Evolutionary conservation across 192 early-diverging fungal species (phyloP).

Genomic region (Backusella circina): DNA sequence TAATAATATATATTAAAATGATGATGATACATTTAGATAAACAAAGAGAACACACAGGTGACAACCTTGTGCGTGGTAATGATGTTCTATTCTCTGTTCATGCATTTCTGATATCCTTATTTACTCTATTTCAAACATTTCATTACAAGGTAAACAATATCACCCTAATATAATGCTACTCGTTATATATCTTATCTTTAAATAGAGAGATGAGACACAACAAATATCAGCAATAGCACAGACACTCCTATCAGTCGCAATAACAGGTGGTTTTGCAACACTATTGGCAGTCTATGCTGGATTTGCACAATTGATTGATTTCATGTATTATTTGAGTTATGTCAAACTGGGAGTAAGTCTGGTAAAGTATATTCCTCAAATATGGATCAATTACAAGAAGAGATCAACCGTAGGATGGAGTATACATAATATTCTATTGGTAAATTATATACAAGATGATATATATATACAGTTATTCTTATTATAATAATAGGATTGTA

Average conservation of each 20-base stretch:
- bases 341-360: conserved; percentile 79
- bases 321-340: conserved; percentile 71
- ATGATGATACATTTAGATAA: conserved; percentile 34
- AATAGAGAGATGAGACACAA: conserved; percentile 41
- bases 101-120: conserved; percentile 60
- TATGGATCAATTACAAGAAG: conserved; percentile 67
- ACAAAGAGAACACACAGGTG: conserved; percentile 59
- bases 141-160: conserved; percentile 59
- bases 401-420: conserved; percentile 89
- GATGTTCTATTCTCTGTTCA: conserved; percentile 90
- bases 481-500: conserved; percentile 56
- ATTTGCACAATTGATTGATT: conserved; percentile 45
- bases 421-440: conserved; percentile 80
- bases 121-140: conserved; percentile 63
- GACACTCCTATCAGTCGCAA: conserved; percentile 35
- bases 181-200: no score
- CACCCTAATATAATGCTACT: no score
- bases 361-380: conserved; percentile 79
- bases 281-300: conserved; percentile 20
- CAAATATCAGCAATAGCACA: conserved; percentile 36
- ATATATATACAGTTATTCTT: no score
- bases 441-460: conserved; percentile 3
- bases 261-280: conserved; percentile 25
- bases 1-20: neutral
- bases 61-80: conserved; percentile 73